Conservation (phyloP, 139 green algal species). For the Penium margaritaceum region DNA sequence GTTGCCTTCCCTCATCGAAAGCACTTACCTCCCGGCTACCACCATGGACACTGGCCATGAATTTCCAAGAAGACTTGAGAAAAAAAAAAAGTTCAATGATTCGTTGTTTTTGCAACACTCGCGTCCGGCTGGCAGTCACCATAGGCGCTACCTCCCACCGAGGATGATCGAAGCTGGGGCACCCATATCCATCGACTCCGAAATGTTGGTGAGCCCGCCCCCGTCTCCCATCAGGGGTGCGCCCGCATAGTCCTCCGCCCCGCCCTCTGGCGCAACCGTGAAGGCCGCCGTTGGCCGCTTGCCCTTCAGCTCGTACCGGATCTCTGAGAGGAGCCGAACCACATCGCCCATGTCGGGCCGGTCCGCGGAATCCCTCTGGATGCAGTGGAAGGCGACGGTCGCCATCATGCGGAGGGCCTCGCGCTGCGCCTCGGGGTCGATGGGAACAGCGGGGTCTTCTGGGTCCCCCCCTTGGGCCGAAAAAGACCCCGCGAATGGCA, state of each 20-base stretch:
- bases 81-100: too few relatives aligned
- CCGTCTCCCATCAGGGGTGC: neutral
- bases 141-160: neutral
- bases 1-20: too few relatives aligned
- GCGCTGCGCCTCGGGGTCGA: neutral
- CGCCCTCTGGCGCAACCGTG: neutral
- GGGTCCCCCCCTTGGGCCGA: too few relatives aligned
- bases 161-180: neutral
- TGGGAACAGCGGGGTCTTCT: too few relatives aligned
- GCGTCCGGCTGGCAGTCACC: too few relatives aligned
- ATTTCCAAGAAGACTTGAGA: too few relatives aligned
- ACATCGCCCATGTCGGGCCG: conserved; percentile 29
- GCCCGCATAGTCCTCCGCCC: neutral
- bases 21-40: too few relatives aligned
- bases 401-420: neutral
- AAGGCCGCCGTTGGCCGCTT: neutral
- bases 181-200: neutral
- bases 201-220: neutral
- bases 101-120: too few relatives aligned
- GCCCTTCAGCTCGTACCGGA: neutral
- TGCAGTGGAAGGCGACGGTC: conserved; percentile 1
- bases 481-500: too few relatives aligned
- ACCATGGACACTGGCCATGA: too few relatives aligned
- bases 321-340: conserved; percentile 10
- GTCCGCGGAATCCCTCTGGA: neutral